Evolutionary conservation across 768 basidiomycete species (phyloP), one percentile per base, ranked within the genome.

Genomic region (Phaffia tasmanica): DNA sequence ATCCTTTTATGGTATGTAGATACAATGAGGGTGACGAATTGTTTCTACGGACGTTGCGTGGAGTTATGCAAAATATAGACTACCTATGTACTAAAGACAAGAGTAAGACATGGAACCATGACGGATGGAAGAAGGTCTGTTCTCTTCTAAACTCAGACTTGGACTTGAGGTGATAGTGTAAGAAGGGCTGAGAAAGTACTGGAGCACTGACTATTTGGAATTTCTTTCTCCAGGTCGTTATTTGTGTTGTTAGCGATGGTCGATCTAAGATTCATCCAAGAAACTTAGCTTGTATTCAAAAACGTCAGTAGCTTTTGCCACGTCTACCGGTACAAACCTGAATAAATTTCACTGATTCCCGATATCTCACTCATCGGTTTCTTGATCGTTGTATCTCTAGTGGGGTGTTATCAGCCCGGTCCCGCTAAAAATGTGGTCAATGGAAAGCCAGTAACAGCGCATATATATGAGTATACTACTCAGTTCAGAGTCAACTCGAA

Each of bases 241-340:
- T 91, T 46, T 91, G 88, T 72, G 78, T 91, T 62, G 88, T 90
- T 30, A 88, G 87, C 42, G 88, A 91, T 72, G 88, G 88, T 51
- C 84, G 88, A 35, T 85, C 74, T 78, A 90, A 91, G 78, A 82
- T 90, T 79, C 88, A 90, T 80, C 88, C 88, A 74, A 84, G 88
- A 23, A 69, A 62, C 25, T 63, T 69, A 25, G 67, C 67, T 25
- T 63, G 63, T 57, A 69, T 69, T n/a, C 67, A 69, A 27, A 69
- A 69, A 32, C 57, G 56, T 46, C 62, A 53, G 30, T 63, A 42
- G 35, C 11, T n/a, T 42, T 11, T 11, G 11, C 11, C 35, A 11
- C 11, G 11, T 42, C 35, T 42, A 11, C 11, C 4, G 35, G 35
- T 11, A 42, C 35, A 42, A 11, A 42, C 35, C 4, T 42, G 35